Evolutionary conservation across 176 grass and related monocot species (phyloP), one percentile per base, ranked within the genome.

Genomic region (Musa troglodytarum): DNA sequence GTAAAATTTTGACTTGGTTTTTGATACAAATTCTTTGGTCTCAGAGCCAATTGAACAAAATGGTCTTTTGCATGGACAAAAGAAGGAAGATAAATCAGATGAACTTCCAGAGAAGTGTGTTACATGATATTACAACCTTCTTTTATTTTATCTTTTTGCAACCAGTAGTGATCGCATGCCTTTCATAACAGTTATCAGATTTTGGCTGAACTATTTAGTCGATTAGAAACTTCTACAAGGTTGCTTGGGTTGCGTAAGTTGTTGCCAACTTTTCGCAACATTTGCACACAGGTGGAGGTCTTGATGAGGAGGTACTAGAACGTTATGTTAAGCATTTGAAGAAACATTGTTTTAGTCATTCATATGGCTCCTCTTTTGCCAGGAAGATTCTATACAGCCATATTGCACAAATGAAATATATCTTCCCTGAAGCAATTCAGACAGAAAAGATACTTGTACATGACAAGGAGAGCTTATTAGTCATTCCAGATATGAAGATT

Each of bases 401-500:
- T 84, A 72, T 99, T 54, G 90, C 90, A 10, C 90, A 99, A 76
- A 99, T 99, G 86, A 91, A 87, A 26, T 84, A 92, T 78, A 74
- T 99, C 29, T 88, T 99, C 34, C 88, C 95, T 71, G 90, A 99
- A 82, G 90, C 82, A 63, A 86, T 99, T 54, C 80, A 89, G 74
- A 89, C 94, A 73, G 89, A 92, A 10, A 94, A 83, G 81, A 84
- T 99, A 77, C 84, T 92, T 7, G 34, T 90, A 71, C 88, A 92
- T 77, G 88, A 94, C 81, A 85, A 86, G 77, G 85, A 92, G 77
- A 94, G 76, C 59, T 72, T 88, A 76, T 82, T 85, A 81, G 89
- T 99, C 82, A 85, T 84, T 92, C 81, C 86, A 81, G 95, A 99
- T 78, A 87, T 99, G 84, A 85, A 94, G 79, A 87, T 99, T 75